Base-by-base conservation (phyloP, 805 yeast species). In the Cyberlindnera xylosilytica region DNA sequence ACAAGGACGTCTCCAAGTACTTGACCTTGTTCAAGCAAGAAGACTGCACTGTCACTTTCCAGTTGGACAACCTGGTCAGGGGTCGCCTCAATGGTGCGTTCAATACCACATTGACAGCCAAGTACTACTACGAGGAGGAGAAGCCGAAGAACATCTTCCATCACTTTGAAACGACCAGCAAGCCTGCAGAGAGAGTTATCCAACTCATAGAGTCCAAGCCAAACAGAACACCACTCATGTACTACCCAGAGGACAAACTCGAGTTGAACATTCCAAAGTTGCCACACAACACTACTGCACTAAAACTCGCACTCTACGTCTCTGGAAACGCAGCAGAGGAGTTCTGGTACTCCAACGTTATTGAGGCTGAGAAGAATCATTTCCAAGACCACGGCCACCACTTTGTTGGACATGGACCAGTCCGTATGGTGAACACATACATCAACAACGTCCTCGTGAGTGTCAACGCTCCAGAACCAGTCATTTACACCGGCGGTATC, bases 321-420 rank as follows among this genome's bases (percentile, higher is more conserved):
- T 76, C 86, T 16, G 96, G 93, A 3, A 86, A 83, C 53, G 83
- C 81, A 3, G 79, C 74, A 27, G 96, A 87, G 62, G 96, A 88
- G 59, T 84, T 85, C 54, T 87, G 95, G 95, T 88, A 81, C 61
- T 62, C 79, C 3, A 83, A 85, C 30, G 62, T 70, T 10, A 45
- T 82, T 33, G 85, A 79, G 51, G 57, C 66, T 35, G 71, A 62
- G 49, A 62, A 59, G n/a, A 57, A 66, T 31, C 53, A 54, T n/a
- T 78, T 77, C 47, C 56, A 51, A 2, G 47, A 54, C 2, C 53
- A 63, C 18, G 74, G 76, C 2, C 72, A 68, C 36, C 54, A 53
- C 5, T 65, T 75, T 15, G 56, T 62, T 11, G 85, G 85, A 6
- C 83, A 79, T 57, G 93, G 93, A 0, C 90, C 95, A 1, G 69